These are phyloP conservation scores for Paracorniculantispora psalliotae DNA, from an alignment of 2,329 filamentous ascomycete genomes.

Conservation along the genomic window DNA sequence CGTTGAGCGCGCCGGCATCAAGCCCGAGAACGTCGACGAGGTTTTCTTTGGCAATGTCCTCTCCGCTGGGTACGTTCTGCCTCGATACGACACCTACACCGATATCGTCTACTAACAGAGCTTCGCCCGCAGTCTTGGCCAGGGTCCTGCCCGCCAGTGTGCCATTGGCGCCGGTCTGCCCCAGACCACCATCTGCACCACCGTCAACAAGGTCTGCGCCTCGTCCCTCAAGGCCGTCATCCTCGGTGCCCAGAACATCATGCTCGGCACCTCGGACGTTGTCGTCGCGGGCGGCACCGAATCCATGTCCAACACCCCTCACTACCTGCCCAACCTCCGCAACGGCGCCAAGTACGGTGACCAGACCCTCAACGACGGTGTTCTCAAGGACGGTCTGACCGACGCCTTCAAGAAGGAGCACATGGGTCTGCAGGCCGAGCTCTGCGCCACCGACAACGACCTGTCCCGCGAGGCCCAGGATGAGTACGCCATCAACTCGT, in stretches of 20 bases:
- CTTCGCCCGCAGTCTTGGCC: conserved; percentile 64
- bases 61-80: conserved; percentile 78
- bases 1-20: conserved; percentile 81
- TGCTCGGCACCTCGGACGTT: conserved; percentile 88
- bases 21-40: conserved; percentile 86
- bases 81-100: no score
- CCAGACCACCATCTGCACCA: conserved; percentile 77
- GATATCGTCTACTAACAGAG: neutral
- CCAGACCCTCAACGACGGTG: conserved; percentile 80
- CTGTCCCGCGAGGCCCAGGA: conserved; percentile 85
- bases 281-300: conserved; percentile 93
- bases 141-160: conserved; percentile 94
- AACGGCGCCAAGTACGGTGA: conserved; percentile 91
- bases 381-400: conserved; percentile 90
- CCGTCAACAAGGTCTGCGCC: conserved; percentile 98
- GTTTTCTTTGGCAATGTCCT: conserved; percentile 98
- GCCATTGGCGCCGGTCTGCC: conserved; percentile 83
- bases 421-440: conserved; percentile 91
- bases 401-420: conserved; percentile 95
- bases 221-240: conserved; percentile 92
- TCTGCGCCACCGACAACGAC: conserved; percentile 79
- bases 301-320: conserved; percentile 97
- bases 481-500: conserved; percentile 90
- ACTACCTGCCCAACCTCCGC: conserved; percentile 87
- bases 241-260: conserved; percentile 92